A percentile compares a stretch with the other conserved stretches of the same genome.
These are phyloP conservation scores for Ophiostoma angusticollis DNA, from an alignment of 2,329 filamentous ascomycete genomes.

Conservation along the genomic window DNA sequence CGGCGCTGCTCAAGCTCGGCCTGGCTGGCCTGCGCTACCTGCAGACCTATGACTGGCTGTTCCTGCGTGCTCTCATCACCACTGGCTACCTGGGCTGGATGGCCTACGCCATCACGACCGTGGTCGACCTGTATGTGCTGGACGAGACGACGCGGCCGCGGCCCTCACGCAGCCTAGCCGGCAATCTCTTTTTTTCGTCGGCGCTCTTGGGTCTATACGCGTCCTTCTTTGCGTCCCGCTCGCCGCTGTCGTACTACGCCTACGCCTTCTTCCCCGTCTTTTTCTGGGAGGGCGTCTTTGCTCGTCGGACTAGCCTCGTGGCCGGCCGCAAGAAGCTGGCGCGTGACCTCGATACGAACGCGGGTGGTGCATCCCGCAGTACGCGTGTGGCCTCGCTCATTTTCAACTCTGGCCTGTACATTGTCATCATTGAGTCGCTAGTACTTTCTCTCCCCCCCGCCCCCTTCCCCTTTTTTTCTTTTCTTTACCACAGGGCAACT, in stretches of 20 bases:
- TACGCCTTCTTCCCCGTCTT: slow-evolving; percentile 87
- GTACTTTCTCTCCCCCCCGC: slow-evolving; percentile 32
- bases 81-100: slow-evolving; percentile 93
- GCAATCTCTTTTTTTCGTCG: slow-evolving; percentile 58
- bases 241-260: slow-evolving; percentile 72
- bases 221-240: slow-evolving; percentile 66
- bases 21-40: slow-evolving; percentile 82
- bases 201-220: slow-evolving; percentile 64
- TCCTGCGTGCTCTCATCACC: slow-evolving; percentile 78
- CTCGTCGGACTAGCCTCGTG: slow-evolving; percentile 54
- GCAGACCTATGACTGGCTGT: slow-evolving; percentile 98
- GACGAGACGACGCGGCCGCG: slow-evolving; percentile 52
- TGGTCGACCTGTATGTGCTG: slow-evolving; percentile 78
- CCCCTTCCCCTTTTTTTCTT: too few relatives aligned
- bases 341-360: slow-evolving; percentile 49
- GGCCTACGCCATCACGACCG: slow-evolving; percentile 76
- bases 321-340: slow-evolving; percentile 58
- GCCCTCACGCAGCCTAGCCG: slow-evolving; percentile 47
- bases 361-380: slow-evolving; percentile 23
- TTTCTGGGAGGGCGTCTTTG: slow-evolving; percentile 95
- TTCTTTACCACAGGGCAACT: not conserved
- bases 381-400: slow-evolving; percentile 37
- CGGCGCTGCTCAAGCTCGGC: slow-evolving; percentile 61
- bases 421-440: slow-evolving; percentile 67
- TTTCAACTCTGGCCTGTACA: slow-evolving; percentile 52